Base-by-base conservation (phyloP, 2,329 filamentous ascomycete species). In the Cercospora sesami region DNA sequence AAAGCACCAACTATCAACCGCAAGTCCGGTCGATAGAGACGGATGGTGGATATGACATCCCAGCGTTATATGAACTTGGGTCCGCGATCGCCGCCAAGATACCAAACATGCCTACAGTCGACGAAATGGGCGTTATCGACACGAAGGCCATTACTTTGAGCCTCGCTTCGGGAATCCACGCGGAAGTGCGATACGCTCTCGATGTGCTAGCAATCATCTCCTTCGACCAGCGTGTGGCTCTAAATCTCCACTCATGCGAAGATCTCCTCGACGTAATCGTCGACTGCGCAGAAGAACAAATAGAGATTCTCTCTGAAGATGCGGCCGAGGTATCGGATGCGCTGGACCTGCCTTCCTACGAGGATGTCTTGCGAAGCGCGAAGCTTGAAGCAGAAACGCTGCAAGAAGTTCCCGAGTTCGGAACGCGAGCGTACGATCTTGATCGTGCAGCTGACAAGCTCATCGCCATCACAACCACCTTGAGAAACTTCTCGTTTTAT, bases 401-500 rank as follows among this genome's bases (percentile, higher is more conserved):
- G 64, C 89, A 91, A 72, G 90, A 94, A 60, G 84, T 91, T 23
- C 87, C 90, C 0, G 85, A 87, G 39, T 91, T 95, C 77, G 94
- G 93, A 2, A 91, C 90, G 2, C 81, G 85, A 14, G 90, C 90
- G 31, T 94, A 97, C 78, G 89, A 94, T 62, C 86, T 97, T 2
- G 92, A 97, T 75, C 89, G 91, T 60, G 91, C 94, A 2, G 93
- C 94, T 4, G 94, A 97, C 74, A 88, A 91, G 68, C 81, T 99
- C 59, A 89, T 98, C 65, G 96, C 93, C 75, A 91, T 98, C 71
- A 96, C 93, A 1, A 96, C 93, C 0, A 94, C 97, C 66, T 81
- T 99, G 58, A 90, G 95, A 68, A 99, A 99, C 74, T 86, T 97
- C 16, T 98, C 95, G 0, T 97, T 97, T 78, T 86, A 86, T 78